Conservation (phyloP, 768 basidiomycete species). For the Russula sp. region DNA sequence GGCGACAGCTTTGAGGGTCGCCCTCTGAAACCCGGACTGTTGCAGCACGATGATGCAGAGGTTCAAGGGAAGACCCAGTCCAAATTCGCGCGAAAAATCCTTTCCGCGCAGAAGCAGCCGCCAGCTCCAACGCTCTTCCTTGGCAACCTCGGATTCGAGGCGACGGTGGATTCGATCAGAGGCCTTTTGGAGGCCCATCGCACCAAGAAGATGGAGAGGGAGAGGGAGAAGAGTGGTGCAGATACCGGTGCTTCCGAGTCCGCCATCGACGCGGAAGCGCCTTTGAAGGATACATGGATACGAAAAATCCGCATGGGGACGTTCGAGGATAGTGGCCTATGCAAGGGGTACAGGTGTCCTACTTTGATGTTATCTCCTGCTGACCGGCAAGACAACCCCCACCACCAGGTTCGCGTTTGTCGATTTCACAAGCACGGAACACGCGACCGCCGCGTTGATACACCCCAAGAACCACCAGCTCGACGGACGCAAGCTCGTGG, state of each 20-base stretch:
- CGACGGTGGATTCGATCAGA: conserved; percentile 70
- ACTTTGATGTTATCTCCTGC: not conserved
- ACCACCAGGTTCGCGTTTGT: conserved; percentile 80
- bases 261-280: conserved; percentile 19
- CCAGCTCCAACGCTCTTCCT: conserved; percentile 85
- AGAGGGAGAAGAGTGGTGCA: not conserved
- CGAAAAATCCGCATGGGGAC: conserved; percentile 89
- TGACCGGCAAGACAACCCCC: not conserved
- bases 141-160: conserved; percentile 89
- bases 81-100: conserved; percentile 72
- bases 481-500: conserved; percentile 76
- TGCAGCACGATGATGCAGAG: conserved; percentile 29
- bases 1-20: conserved; percentile 71
- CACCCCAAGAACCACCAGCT: conserved; percentile 82
- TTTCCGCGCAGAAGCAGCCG: conserved; percentile 72
- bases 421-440: conserved; percentile 75
- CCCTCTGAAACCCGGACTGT: conserved; percentile 42
- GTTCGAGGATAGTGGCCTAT: conserved; percentile 90
- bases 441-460: conserved; percentile 76
- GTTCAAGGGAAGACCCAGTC: conserved; percentile 40
- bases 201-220: conserved; percentile 30
- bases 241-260: not conserved
- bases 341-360: conserved; percentile 70
- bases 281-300: conserved; percentile 46
- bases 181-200: conserved; percentile 70